Evolutionary conservation across 164 flowering plant species (phyloP).

Genomic region (Tetrastigma voinierianum): DNA sequence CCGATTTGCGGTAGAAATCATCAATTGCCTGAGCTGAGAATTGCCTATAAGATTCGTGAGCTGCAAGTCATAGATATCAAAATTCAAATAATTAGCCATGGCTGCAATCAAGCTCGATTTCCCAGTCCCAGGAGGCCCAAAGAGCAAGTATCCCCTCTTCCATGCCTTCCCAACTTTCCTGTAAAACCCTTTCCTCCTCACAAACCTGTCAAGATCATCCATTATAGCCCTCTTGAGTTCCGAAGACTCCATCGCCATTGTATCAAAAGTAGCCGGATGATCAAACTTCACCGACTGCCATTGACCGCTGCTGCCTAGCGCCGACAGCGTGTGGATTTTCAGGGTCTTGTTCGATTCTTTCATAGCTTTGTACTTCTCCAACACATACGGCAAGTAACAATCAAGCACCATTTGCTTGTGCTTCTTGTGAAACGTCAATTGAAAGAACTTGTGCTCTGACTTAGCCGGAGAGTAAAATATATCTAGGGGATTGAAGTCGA

Average conservation of each 20-base stretch:
- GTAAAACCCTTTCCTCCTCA: conserved; percentile 32
- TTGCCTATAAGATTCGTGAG: conserved; percentile 23
- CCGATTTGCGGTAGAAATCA: conserved; percentile 26
- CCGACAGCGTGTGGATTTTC: conserved; percentile 27
- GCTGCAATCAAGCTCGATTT: conserved; percentile 53
- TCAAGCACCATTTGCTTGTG: conserved; percentile 24
- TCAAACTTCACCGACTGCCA: conserved; percentile 31
- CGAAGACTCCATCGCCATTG: conserved; percentile 36
- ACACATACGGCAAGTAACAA: conserved; percentile 18
- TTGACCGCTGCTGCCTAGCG: background rate
- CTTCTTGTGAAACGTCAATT: conserved; percentile 38
- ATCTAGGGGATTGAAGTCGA: background rate
- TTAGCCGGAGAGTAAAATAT: background rate
- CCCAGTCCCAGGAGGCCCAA: conserved; percentile 47
- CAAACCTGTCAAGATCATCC: conserved; percentile 32
- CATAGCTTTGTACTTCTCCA: conserved; percentile 18
- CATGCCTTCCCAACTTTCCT: conserved; percentile 48
- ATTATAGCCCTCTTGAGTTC: conserved; percentile 25
- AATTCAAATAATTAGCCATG: conserved; percentile 37
- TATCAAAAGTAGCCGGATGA: conserved; percentile 41
- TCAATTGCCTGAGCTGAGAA: conserved; percentile 26
- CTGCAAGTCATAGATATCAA: conserved; percentile 42
- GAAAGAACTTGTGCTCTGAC: conserved; percentile 21
- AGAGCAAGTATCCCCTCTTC: conserved; percentile 46
- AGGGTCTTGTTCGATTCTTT: conserved; percentile 24